Evolutionary conservation across 2,329 filamentous ascomycete species (phyloP), one percentile per base, ranked within the genome.

Genomic region (Pseudogymnoascus sp.): DNA sequence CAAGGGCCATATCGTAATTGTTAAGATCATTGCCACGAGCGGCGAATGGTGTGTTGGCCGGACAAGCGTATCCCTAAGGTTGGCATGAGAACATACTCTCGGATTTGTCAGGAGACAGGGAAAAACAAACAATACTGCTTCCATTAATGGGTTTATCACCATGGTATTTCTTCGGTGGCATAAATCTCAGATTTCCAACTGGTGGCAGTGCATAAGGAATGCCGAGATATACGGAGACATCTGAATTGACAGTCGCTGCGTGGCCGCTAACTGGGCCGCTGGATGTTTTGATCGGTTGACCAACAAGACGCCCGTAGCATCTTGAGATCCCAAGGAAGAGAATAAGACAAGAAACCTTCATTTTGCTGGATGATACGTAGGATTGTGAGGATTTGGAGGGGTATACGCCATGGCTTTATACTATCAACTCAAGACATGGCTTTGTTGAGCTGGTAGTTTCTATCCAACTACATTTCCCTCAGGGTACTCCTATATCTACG

Each of bases 161-260:
- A 36, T 28, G 59, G 21, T 66, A 70, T 60, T 66, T 66, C 21
- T 70, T 67, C 1, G 77, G 70, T 9, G 69, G 72, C 25, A 68
- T 72, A 67, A 78, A 79, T 60, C 77, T 72, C 23, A 74, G 67
- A n/a, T 76, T 68, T 2, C 75, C 77, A 21, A 73, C 65, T 7
- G 77, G 76, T 8, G 75, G 72, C 28, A 74, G 69, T 2, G 72
- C 76, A 66, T 76, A 78, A 5, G 74, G 76, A 59, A 79, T 75
- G 5, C 76, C 75, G 9, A 77, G 68, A 62, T 79, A 79, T 56
- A 68, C 68, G 1, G 69, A 68, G 8, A 72, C 70, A 2, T 65
- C 62, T 1, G 69, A 63, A 2, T 65, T 38, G 34, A 65, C 65
- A 11, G 46, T 63, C 11, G 65, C 69, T 38, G 68, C 65, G 59